Evolutionary conservation across 164 flowering plant genomes (phyloP).

Genomic region (Cinnamomum chago): DNA sequence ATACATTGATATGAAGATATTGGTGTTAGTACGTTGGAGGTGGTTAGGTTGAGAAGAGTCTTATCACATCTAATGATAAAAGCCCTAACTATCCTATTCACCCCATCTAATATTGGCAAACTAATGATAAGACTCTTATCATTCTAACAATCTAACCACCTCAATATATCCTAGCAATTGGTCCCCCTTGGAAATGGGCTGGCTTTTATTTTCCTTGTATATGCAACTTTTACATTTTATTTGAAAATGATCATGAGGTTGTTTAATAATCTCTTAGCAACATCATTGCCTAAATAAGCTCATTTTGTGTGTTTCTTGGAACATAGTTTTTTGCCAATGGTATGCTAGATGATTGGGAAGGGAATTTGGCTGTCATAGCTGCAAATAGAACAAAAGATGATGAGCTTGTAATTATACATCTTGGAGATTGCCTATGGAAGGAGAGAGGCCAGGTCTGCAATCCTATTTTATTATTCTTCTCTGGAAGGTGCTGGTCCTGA

Average conservation of each 20-base stretch:
- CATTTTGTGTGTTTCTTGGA: not conserved
- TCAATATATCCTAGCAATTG: too few relatives aligned
- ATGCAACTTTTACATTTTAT: not conserved
- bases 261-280: not conserved
- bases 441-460: conserved; percentile 70
- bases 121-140: too few relatives aligned
- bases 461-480: not conserved
- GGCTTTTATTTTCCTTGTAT: too few relatives aligned
- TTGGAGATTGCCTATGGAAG: conserved; percentile 91
- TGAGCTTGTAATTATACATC: conserved; percentile 82
- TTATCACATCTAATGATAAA: too few relatives aligned
- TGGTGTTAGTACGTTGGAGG: too few relatives aligned
- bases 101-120: too few relatives aligned
- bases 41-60: too few relatives aligned
- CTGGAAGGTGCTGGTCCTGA: not conserved
- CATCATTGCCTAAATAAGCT: conserved; percentile 3
- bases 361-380: conserved; percentile 80
- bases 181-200: too few relatives aligned
- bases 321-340: conserved; percentile 45
- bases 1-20: too few relatives aligned
- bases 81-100: too few relatives aligned
- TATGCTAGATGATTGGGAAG: conserved; percentile 88
- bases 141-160: too few relatives aligned
- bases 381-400: conserved; percentile 90
- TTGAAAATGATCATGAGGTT: not conserved